Evolutionary conservation across 1,139 yeast species (phyloP).

Genomic region (Spathaspora sp.): DNA sequence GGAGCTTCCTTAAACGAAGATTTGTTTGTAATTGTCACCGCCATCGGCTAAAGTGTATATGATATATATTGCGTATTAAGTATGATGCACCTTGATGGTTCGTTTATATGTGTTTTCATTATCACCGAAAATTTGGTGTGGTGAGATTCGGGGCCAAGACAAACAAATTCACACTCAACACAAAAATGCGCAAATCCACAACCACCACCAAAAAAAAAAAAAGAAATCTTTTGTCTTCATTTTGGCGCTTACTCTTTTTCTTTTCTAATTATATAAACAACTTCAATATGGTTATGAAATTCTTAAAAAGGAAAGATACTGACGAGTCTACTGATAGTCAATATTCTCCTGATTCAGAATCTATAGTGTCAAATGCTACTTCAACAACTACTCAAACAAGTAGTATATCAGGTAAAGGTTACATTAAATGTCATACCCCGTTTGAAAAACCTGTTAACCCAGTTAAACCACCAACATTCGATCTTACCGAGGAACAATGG

Average conservation of each 20-base stretch:
- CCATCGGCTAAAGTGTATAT: neutral
- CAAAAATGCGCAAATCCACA: neutral
- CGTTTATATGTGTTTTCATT: no score
- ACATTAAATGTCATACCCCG: constrained; percentile 38
- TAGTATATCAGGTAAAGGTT: constrained; percentile 13
- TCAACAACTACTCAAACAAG: constrained; percentile 12
- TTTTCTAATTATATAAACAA: constrained; percentile 8
- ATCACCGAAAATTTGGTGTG: neutral
- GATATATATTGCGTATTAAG: neutral
- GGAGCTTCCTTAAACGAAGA: constrained; percentile 13
- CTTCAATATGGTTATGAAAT: constrained; percentile 17
- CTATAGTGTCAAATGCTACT: constrained; percentile 17
- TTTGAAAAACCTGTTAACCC: constrained; percentile 43
- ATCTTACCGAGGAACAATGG: constrained; percentile 29
- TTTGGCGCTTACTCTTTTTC: constrained; percentile 2
- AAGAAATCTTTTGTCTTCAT: neutral
- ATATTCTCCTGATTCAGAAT: constrained; percentile 12
- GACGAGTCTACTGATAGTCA: constrained; percentile 6
- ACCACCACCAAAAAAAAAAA: neutral
- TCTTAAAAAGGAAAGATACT: constrained; percentile 18
- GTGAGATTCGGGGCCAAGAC: neutral
- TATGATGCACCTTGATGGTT: neutral
- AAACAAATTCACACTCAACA: neutral
- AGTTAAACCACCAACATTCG: constrained; percentile 28
- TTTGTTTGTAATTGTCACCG: constrained; percentile 6